Conservation (phyloP, 2,329 filamentous ascomycete genomes). For the Colletotrichum falcatum region DNA sequence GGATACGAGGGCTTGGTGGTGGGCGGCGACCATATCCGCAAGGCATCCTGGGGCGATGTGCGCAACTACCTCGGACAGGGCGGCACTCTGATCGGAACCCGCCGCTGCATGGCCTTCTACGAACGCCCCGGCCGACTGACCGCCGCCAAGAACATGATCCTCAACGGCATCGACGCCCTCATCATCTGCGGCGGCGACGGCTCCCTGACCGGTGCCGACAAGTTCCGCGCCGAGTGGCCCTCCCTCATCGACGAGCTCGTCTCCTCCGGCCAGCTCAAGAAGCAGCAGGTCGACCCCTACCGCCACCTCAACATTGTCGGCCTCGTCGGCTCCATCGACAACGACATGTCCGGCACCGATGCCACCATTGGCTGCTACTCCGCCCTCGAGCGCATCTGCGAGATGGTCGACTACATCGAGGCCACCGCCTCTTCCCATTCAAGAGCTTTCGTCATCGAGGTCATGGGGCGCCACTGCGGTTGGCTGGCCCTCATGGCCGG, state of each 20-base stretch:
- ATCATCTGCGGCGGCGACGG: constrained; percentile 98
- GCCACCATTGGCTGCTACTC: constrained; percentile 98
- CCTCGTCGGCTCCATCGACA: constrained; percentile 96
- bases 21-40: constrained; percentile 87
- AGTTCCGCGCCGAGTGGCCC: constrained; percentile 93
- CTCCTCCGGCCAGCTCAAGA: constrained; percentile 74
- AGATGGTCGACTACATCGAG: constrained; percentile 97
- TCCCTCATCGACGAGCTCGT: constrained; percentile 88
- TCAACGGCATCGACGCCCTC: constrained; percentile 92
- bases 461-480: constrained; percentile 98
- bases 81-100: constrained; percentile 95
- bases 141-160: constrained; percentile 94
- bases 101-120: constrained; percentile 91
- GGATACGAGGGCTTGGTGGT: constrained; percentile 96
- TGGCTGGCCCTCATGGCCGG: constrained; percentile 98
- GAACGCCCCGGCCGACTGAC: constrained; percentile 85
- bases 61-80: constrained; percentile 94
- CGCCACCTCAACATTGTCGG: constrained; percentile 95
- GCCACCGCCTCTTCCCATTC: constrained; percentile 95
- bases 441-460: constrained; percentile 95
- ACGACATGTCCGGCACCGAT: constrained; percentile 96
- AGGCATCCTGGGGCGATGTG: constrained; percentile 93
- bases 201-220: constrained; percentile 94
- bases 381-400: constrained; percentile 90
- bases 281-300: constrained; percentile 80